Base-by-base conservation (phyloP, 305 asterid species). In the Fraxinus nigra region DNA sequence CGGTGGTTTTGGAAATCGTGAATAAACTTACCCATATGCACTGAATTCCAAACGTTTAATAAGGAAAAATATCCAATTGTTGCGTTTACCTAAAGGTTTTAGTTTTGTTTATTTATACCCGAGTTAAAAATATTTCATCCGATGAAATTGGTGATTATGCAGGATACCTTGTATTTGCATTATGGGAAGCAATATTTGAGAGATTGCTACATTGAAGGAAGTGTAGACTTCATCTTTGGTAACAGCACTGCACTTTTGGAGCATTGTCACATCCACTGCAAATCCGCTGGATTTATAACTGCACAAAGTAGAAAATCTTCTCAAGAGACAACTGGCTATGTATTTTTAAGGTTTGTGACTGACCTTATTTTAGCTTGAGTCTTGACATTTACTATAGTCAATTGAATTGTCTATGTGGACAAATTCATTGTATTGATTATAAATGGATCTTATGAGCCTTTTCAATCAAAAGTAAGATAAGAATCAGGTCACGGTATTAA, bases 201-300 rank as follows among this genome's bases (percentile, higher is more conserved):
- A 83, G 97, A 96, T 87, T 96, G 99, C 89, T 94, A 96, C 78
- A 81, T 96, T 61, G 99, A 96, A 89, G 99, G 99, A 82, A 94
- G 98, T 43, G 97, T 93, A 35, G 98, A 96, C 89, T 94, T 96
- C 92, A 94, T 96, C 79, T 96, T 96, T 80, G 99, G 99, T 20
- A 96, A 96, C 82, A 94, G 98, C 94, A 96, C 99, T 33, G 97
- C 98, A n/a, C 92, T 96, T 82, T 82, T 94, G 90, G 99, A 96
- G 92, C 97, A 93, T 83, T 96, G 98, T 65, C 99, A 96, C 83
- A 93, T 94, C 85, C 98, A 94, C 85, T 96, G 98, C 94, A 96
- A 94, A 83, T 83, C 98, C 4, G 84, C 86, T 8, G 99, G 99
- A 74, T 96, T 35, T 77, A 85, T 94, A 61, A 94, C 98, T 65